Evolutionary conservation across 176 grass and related monocot species (phyloP).

Genomic region (Phoenix roebelenii): DNA sequence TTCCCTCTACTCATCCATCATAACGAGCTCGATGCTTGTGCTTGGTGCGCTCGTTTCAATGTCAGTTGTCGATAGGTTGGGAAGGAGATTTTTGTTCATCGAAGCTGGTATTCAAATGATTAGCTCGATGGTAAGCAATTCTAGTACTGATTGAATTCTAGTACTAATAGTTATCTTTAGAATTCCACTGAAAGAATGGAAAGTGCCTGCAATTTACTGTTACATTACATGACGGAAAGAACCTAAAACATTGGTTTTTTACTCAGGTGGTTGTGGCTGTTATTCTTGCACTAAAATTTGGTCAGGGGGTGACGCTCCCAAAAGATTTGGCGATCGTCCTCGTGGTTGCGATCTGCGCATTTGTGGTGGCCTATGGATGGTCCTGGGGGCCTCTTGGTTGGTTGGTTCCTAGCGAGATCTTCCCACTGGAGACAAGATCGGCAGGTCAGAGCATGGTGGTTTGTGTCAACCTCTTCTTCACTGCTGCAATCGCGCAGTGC

Average conservation of each 20-base stretch:
- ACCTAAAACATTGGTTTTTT: too few species aligned
- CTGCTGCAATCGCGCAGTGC: conserved; percentile 11
- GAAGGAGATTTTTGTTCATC: conserved; percentile 13
- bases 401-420: conserved; percentile 16
- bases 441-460: conserved; percentile 13
- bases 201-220: too few species aligned
- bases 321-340: background rate
- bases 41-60: conserved; percentile 8
- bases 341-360: conserved; percentile 8
- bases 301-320: background rate
- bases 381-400: conserved; percentile 14
- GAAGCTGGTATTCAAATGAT: conserved; percentile 13
- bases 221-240: too few species aligned
- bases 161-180: too few species aligned
- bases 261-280: conserved; percentile 6
- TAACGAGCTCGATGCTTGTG: conserved; percentile 12
- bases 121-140: conserved; percentile 8
- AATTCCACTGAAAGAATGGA: too few species aligned
- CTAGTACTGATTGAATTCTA: background rate
- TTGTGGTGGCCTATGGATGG: conserved; percentile 16
- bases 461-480: conserved; percentile 20
- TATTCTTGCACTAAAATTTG: conserved; percentile 11
- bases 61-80: conserved; percentile 3
- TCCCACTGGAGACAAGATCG: conserved; percentile 12
- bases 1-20: conserved; percentile 13